Evolutionary conservation across 495 filamentous ascomycete species (phyloP).

Genomic region (Entonaema liquescens): DNA sequence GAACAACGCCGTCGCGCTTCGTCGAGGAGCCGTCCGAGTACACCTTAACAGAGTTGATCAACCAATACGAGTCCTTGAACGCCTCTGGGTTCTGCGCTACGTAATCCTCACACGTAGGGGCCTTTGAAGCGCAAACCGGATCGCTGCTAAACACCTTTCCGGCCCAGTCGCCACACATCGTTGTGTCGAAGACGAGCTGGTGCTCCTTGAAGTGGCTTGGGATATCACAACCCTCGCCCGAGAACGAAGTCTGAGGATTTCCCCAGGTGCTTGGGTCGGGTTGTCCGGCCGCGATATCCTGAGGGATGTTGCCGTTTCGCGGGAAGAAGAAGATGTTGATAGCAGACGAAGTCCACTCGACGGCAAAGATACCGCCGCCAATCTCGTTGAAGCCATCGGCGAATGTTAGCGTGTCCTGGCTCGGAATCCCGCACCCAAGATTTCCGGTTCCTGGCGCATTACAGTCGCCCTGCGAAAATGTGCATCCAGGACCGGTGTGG

Average conservation of each 20-base stretch:
- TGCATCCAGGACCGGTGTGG: constrained; percentile 75
- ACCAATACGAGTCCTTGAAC: constrained; percentile 74
- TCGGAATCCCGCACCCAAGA: constrained; percentile 59
- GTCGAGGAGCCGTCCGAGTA: constrained; percentile 53
- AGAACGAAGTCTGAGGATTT: constrained; percentile 71
- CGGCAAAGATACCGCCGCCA: constrained; percentile 80
- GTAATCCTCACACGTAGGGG: constrained; percentile 66
- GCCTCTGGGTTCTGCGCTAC: constrained; percentile 69
- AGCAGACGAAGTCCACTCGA: constrained; percentile 71
- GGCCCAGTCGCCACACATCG: constrained; percentile 92
- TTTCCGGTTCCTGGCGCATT: constrained; percentile 58
- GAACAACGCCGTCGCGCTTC: constrained; percentile 6
- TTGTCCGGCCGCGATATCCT: constrained; percentile 61
- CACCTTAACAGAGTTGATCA: constrained; percentile 73
- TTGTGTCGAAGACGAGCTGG: constrained; percentile 81
- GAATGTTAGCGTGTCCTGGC: constrained; percentile 61
- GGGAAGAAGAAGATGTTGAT: constrained; percentile 86
- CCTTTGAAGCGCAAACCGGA: constrained; percentile 52
- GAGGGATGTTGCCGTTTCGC: constrained; percentile 60
- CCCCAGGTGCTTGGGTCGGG: constrained; percentile 75
- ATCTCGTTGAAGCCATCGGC: constrained; percentile 76
- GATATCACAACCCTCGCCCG: constrained; percentile 68
- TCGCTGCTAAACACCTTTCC: constrained; percentile 65
- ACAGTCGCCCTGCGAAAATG: constrained; percentile 62
- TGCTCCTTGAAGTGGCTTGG: constrained; percentile 72